These are phyloP conservation scores for Marsdenia floribunda DNA, from an alignment of 257 asterid genomes.

Conservation along the genomic window DNA sequence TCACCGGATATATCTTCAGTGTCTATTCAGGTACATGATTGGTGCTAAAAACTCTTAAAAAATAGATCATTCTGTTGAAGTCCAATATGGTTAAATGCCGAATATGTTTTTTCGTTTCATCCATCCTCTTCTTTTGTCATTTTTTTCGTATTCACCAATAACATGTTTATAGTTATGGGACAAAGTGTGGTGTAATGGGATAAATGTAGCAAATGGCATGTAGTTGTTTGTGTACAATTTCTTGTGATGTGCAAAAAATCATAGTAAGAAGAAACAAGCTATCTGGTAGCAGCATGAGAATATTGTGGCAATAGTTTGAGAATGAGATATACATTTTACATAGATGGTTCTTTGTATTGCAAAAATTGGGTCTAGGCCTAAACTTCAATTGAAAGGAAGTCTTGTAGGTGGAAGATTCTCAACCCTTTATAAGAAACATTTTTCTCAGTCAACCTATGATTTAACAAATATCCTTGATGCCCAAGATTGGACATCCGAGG, in stretches of 20 bases:
- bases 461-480: too few species aligned
- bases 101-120: neutral
- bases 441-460: too few species aligned
- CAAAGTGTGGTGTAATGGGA: too few species aligned
- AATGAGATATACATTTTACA: neutral
- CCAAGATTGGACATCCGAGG: neutral
- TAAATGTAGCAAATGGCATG: too few species aligned
- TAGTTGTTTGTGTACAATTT: too few species aligned
- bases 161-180: neutral
- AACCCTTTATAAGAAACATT: neutral
- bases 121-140: neutral
- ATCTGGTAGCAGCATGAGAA: neutral
- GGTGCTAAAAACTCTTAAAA: neutral
- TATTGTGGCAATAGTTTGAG: neutral
- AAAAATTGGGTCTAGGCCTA: too few species aligned
- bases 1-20: constrained; percentile 89
- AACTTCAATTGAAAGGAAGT: neutral
- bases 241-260: neutral
- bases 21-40: constrained; percentile 76
- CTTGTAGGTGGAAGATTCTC: neutral
- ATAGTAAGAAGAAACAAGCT: constrained; percentile 1
- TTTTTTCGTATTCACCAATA: neutral
- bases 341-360: neutral
- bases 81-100: neutral
- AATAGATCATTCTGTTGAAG: neutral